Evolutionary conservation across 768 basidiomycete species (phyloP).

Genomic region (Mycena pura): DNA sequence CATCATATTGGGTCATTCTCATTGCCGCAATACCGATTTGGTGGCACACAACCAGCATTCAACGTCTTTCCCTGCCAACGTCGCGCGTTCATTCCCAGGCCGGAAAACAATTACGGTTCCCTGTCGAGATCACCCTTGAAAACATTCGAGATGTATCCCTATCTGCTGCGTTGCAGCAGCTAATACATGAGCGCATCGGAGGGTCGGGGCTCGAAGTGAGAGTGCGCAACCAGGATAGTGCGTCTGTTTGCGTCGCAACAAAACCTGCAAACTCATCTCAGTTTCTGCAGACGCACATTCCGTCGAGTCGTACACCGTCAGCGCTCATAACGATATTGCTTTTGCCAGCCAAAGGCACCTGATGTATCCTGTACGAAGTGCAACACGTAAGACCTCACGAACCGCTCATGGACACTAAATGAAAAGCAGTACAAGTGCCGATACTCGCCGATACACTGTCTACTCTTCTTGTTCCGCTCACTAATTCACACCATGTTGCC

Average conservation of each 20-base stretch:
- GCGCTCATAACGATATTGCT: slow-evolving; percentile 20
- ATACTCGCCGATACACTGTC: slow-evolving; percentile 39
- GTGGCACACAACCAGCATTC: slow-evolving; percentile 93
- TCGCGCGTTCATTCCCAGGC: slow-evolving; percentile 62
- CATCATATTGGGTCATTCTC: slow-evolving; percentile 80
- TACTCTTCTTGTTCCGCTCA: slow-evolving; percentile 45
- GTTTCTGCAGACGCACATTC: slow-evolving; percentile 10
- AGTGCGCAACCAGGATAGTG: slow-evolving; percentile 43
- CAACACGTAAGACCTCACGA: slow-evolving; percentile 26
- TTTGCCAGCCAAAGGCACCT: slow-evolving; percentile 37
- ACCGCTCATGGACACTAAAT: not conserved
- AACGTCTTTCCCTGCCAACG: slow-evolving; percentile 77
- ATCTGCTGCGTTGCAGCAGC: slow-evolving; percentile 25
- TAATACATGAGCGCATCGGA: slow-evolving; percentile 34
- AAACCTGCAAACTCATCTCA: not conserved
- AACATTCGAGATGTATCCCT: slow-evolving; percentile 19
- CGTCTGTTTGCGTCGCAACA: slow-evolving; percentile 20
- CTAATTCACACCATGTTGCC: slow-evolving; percentile 54
- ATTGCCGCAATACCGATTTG: slow-evolving; percentile 85
- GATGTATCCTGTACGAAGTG: slow-evolving; percentile 35
- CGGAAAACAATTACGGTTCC: slow-evolving; percentile 50
- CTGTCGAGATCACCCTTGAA: slow-evolving; percentile 52
- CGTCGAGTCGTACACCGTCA: slow-evolving; percentile 33
- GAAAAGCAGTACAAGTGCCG: slow-evolving; percentile 22
- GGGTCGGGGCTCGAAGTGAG: slow-evolving; percentile 45